These are phyloP conservation scores for Fonsecaea pedrosoi DNA, from an alignment of 2,329 filamentous ascomycete genomes.

Conservation along the genomic window DNA sequence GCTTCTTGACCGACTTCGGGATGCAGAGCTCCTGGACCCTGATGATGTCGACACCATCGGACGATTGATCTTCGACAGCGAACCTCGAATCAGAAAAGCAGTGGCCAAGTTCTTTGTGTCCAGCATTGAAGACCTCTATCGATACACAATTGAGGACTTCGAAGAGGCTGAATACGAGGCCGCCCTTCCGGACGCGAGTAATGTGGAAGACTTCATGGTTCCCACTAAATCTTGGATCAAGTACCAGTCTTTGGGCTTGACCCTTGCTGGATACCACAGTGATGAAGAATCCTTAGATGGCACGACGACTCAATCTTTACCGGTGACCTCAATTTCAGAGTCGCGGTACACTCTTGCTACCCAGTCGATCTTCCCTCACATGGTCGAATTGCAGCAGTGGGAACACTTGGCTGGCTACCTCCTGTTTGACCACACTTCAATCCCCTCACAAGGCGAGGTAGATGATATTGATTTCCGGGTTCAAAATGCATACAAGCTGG, in stretches of 20 bases:
- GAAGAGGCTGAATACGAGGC: slow-evolving; percentile 83
- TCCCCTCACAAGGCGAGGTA: slow-evolving; percentile 59
- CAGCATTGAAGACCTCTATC: slow-evolving; percentile 81
- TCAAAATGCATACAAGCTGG: slow-evolving; percentile 74
- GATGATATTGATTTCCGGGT: slow-evolving; percentile 68
- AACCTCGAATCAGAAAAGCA: slow-evolving; percentile 82
- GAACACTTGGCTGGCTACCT: slow-evolving; percentile 87
- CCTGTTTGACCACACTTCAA: slow-evolving; percentile 83
- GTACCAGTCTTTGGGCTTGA: slow-evolving; percentile 87
- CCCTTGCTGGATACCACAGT: slow-evolving; percentile 79
- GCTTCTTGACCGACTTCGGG: slow-evolving; percentile 79
- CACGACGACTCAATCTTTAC: slow-evolving; percentile 41
- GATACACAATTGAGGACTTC: slow-evolving; percentile 80
- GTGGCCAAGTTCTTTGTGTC: slow-evolving; percentile 90
- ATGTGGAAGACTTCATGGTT: slow-evolving; percentile 72
- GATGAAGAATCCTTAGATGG: slow-evolving; percentile 61
- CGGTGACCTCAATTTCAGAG: slow-evolving; percentile 59
- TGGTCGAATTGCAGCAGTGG: slow-evolving; percentile 84
- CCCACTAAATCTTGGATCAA: slow-evolving; percentile 86
- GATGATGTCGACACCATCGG: slow-evolving; percentile 89
- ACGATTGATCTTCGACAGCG: slow-evolving; percentile 85
- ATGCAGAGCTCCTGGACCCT: slow-evolving; percentile 85
- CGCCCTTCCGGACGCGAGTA: slow-evolving; percentile 71
- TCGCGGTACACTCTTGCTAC: slow-evolving; percentile 86
- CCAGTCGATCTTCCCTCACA: slow-evolving; percentile 81